A percentile compares a stretch with the other conserved stretches of the same genome.
phyloP scores from a whole-genome alignment of 2,329 filamentous ascomycete species.

The Achaetomium macrosporum region DNA sequence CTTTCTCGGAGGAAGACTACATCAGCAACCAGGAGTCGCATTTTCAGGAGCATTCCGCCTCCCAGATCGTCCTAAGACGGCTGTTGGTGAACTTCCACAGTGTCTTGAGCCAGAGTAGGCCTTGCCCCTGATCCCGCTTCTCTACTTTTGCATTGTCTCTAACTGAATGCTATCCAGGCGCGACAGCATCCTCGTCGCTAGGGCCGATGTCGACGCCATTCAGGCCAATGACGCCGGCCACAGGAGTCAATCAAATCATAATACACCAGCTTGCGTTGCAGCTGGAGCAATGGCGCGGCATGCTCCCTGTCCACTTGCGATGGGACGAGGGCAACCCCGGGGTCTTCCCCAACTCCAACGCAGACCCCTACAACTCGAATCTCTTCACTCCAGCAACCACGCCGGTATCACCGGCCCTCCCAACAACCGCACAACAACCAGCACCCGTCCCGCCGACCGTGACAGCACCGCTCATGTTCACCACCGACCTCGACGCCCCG shows the following conservation, averaged over 20 bases:
- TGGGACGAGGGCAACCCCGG: slow-evolving; percentile 51
- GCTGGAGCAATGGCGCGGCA: slow-evolving; percentile 51
- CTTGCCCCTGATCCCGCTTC: slow-evolving; percentile 1
- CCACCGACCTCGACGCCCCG: slow-evolving; percentile 39
- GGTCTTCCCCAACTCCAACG: slow-evolving; percentile 32
- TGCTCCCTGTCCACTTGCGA: slow-evolving; percentile 48
- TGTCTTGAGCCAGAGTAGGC: slow-evolving; percentile 47
- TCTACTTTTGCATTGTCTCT: background rate
- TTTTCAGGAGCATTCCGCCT: slow-evolving; percentile 54
- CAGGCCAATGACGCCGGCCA: slow-evolving; percentile 13
- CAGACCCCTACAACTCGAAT: slow-evolving; percentile 22
- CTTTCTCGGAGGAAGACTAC: slow-evolving; percentile 43
- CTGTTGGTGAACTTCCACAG: slow-evolving; percentile 49
- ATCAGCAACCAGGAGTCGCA: slow-evolving; percentile 45
- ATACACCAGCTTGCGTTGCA: slow-evolving; percentile 48
- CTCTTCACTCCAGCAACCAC: slow-evolving; percentile 17
- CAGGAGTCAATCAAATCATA: slow-evolving; percentile 28
- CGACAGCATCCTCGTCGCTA: background rate
- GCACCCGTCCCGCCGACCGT: background rate
- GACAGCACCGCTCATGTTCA: slow-evolving; percentile 37
- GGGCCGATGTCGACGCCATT: slow-evolving; percentile 2
- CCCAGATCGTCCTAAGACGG: slow-evolving; percentile 51
- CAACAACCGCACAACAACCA: slow-evolving; percentile 10
- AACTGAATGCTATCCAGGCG: background rate
- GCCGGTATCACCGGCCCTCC: slow-evolving; percentile 21